Evolutionary conservation across 148 eudicot genomes (phyloP), one percentile per base, ranked within the genome.

Genomic region (Vaccinium vitisidaea): DNA sequence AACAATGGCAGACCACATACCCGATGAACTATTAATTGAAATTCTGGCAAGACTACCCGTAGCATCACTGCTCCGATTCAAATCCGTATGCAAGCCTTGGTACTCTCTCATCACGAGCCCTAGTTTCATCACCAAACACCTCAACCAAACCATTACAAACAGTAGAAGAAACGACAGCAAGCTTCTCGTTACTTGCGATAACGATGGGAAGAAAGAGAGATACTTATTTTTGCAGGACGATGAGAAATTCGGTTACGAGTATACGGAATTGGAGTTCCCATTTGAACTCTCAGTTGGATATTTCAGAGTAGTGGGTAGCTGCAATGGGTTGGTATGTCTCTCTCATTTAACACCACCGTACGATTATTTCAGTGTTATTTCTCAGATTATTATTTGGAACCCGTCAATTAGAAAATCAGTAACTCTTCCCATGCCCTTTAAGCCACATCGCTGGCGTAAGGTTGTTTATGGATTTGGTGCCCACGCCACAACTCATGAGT

Each of bases 271-370:
- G 9, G 43, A 79, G 5, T 86, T 83, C 75, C 88, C 89, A 13
- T 80, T 88, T 63, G 84, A 74, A 54, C 48, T 77, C 50, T 49
- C 4, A 27, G 1, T 63, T 55, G 87, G 84, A 70, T 90, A 84
- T 86, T 83, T 80, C 76, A 58, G 87, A 30, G 54, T 90, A 15
- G 86, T 88, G 32, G 88, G 88, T 25, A 58, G 67, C 53, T 90
- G 86, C 58, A 81, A 90, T 30, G 92, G 91, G 10, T 46, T 90
- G 56, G 9, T 90, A 1, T 90, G 90, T 63, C 75, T 90, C 3
- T 83, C 77, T 19, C 87, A 88, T 43, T 30, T 30, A 30, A 30
- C 0, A 1, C 1, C 32, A 1, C 32, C 0, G 32, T 30, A 30
- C 32, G 32, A 30, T 30, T 30, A 30, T 30, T 30, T 30, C 32